Percentiles rank a stretch among this genome's conserved stretches.
Evolutionary conservation across 257 asterid species (phyloP).

Genomic region (Oldenlandia corymbosa): DNA sequence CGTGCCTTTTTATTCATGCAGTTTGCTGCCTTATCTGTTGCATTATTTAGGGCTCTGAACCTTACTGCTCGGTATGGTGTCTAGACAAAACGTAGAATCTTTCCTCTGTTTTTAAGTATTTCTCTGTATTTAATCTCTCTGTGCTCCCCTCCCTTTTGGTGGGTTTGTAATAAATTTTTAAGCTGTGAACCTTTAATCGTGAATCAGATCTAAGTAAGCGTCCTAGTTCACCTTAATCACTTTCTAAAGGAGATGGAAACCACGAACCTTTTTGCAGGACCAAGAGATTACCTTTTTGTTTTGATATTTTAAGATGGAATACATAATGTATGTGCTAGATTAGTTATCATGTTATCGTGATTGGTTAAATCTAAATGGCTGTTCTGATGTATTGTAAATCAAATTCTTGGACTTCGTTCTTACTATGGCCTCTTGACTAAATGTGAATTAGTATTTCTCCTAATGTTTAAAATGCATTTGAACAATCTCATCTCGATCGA

Average conservation of each 20-base stretch:
- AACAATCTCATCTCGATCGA: neutral
- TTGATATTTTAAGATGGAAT: neutral
- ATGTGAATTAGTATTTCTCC: neutral
- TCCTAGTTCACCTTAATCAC: neutral
- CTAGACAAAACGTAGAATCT: constrained; percentile 12
- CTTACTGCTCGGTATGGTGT: constrained; percentile 62
- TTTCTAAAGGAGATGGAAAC: constrained; percentile 2
- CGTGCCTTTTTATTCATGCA: constrained; percentile 32
- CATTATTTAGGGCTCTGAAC: constrained; percentile 84
- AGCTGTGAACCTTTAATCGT: neutral
- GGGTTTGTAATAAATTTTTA: neutral
- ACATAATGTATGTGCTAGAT: neutral
- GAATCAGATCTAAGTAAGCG: neutral
- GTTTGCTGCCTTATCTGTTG: constrained; percentile 88
- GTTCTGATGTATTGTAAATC: neutral
- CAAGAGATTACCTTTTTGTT: neutral
- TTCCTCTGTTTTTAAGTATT: constrained; percentile 1
- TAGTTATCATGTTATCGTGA: neutral
- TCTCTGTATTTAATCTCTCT: too few relatives aligned
- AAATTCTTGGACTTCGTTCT: neutral
- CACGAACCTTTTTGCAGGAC: neutral
- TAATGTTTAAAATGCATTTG: neutral
- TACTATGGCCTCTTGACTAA: neutral
- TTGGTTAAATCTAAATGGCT: too few relatives aligned
- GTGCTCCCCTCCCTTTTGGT: neutral